Evolutionary conservation across 2,329 filamentous ascomycete genomes (phyloP), one percentile per base, ranked within the genome.

Genomic region (Huntiella moniliformis): DNA sequence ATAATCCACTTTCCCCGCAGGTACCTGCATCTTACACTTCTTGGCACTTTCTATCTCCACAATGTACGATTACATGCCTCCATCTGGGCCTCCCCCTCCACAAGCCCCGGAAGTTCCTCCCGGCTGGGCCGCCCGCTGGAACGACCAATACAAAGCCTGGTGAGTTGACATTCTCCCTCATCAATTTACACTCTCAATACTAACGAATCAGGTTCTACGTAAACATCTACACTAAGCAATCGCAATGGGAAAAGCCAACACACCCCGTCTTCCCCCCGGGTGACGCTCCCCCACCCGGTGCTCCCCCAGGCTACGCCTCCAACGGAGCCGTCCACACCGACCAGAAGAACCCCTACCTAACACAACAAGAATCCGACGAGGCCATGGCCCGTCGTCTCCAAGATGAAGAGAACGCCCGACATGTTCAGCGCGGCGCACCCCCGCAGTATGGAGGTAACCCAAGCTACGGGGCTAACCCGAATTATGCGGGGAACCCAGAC

Each of bases 141-240:
- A 93, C 61, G 76, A 81, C 0, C 77, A 91, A 57, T 94, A 94
- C 66, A 79, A 79, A 56, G 80, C 91, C 71, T 94, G 83, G 79
- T 77, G 57, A 53, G 64, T 53, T 44, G 6, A 38, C 22, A 7
- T 16, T 36, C 18, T 56, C 56, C 8, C 44, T 49, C 13, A n/a
- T 15, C 15, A 16, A 28, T 17, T 13, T 2, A 16, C 22, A 15
- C 2, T n/a, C 31, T 32, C 13, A 16, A 35, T 36, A 40, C 47
- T 47, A 43, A 49, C 46, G 34, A 37, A 31, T 5, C 52, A 85
- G 80, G 79, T 94, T 91, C 72, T 95, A 82, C 65, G 82, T 94
- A 50, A 91, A 95, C 65, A 74, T 82, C 51, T 74, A 78, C 61
- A 94, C 86, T 52, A 91, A 91, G 56, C 71, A 81, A 58, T 93